phyloP scores from a whole-genome alignment of 768 basidiomycete species.

The Astraeus odoratus region DNA sequence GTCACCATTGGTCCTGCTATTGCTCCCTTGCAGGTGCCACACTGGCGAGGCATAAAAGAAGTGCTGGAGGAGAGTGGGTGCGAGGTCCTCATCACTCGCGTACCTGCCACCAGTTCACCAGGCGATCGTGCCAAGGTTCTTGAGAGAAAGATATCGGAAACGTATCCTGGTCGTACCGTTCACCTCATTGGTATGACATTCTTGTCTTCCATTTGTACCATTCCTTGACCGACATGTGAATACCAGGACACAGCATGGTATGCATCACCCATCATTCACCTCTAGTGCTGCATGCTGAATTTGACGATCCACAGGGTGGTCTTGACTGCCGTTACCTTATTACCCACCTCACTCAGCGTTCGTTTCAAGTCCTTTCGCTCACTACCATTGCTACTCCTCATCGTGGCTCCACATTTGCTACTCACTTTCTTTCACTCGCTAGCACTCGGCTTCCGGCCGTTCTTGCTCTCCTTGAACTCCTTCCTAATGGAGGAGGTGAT shows the following conservation, averaged over 20 bases:
- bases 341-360: slow-evolving; percentile 69
- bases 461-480: slow-evolving; percentile 67
- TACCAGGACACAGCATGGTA: slow-evolving; percentile 72
- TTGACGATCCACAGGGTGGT: slow-evolving; percentile 59
- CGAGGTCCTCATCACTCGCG: slow-evolving; percentile 88
- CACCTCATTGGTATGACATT: slow-evolving; percentile 68
- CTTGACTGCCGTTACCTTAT: slow-evolving; percentile 88
- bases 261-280: slow-evolving; percentile 6
- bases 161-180: slow-evolving; percentile 75
- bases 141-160: slow-evolving; percentile 70
- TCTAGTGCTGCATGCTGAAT: neutral
- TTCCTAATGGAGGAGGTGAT: slow-evolving; percentile 91
- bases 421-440: slow-evolving; percentile 80
- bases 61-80: slow-evolving; percentile 83
- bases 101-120: slow-evolving; percentile 88
- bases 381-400: slow-evolving; percentile 97
- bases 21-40: slow-evolving; percentile 77
- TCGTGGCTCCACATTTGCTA: slow-evolving; percentile 88
- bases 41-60: slow-evolving; percentile 97
- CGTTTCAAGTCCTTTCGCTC: slow-evolving; percentile 76
- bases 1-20: slow-evolving; percentile 73
- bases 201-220: neutral
- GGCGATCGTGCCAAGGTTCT: slow-evolving; percentile 86
- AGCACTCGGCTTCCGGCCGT: slow-evolving; percentile 59
- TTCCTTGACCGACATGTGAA: slow-evolving; percentile 4